These are phyloP conservation scores for Aspergillus luchuensis DNA, from an alignment of 2,329 filamentous ascomycete species.

Conservation along the genomic window DNA sequence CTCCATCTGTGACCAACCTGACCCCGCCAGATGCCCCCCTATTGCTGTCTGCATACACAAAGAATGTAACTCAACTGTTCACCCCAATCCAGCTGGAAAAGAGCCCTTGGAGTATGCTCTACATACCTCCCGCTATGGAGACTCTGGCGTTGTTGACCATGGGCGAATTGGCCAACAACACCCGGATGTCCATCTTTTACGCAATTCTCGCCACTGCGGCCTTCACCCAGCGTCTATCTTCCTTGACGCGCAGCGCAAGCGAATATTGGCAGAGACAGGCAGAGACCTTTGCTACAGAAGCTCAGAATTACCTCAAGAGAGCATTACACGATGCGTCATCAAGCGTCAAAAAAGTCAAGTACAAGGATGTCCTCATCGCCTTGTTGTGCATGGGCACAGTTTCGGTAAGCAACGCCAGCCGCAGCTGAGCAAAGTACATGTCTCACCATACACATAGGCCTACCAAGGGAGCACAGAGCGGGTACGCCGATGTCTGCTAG, in stretches of 20 bases:
- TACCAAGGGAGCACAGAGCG: conserved; percentile 38
- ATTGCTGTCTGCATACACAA: conserved; percentile 43
- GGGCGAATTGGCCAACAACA: conserved; percentile 43
- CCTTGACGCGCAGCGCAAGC: conserved; percentile 17
- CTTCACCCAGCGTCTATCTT: conserved; percentile 40
- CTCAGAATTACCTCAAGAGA: conserved; percentile 36
- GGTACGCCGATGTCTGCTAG: conserved; percentile 43
- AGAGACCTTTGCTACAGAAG: conserved; percentile 30
- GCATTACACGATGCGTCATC: conserved; percentile 40
- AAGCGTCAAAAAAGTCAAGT: conserved; percentile 42
- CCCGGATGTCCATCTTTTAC: conserved; percentile 43
- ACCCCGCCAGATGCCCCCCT: conserved; percentile 36
- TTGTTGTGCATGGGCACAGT: conserved; percentile 47
- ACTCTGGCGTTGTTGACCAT: conserved; percentile 47
- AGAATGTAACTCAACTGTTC: conserved; percentile 36
- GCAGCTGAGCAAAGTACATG: neutral
- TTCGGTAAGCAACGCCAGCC: conserved; percentile 20
- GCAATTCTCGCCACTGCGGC: conserved; percentile 48
- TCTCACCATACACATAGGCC: conserved; percentile 11
- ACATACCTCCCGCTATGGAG: conserved; percentile 46
- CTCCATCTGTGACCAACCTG: neutral
- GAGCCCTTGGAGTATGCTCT: conserved; percentile 49
- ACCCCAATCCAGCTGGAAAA: conserved; percentile 38
- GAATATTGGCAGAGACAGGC: conserved; percentile 39
- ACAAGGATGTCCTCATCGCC: conserved; percentile 50